These are phyloP conservation scores for Aspergillus sp. DNA, from an alignment of 2,329 filamentous ascomycete genomes.

Conservation along the genomic window DNA sequence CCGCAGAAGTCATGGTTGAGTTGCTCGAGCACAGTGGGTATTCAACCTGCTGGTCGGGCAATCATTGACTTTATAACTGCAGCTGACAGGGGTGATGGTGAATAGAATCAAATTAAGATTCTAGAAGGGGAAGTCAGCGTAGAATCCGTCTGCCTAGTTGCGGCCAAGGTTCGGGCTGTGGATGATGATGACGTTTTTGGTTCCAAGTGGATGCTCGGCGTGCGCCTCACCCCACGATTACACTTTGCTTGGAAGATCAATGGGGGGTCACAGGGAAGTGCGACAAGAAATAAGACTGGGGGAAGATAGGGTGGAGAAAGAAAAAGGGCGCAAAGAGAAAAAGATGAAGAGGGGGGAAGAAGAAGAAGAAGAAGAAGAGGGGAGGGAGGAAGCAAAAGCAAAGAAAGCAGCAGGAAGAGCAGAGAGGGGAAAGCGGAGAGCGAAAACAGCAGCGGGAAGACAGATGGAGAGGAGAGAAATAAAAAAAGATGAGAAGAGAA, in stretches of 20 bases:
- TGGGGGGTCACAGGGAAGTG: background rate
- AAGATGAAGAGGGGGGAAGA: background rate
- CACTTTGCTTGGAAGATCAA: background rate
- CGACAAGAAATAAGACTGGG: background rate
- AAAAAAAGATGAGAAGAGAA: background rate
- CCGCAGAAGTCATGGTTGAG: conserved; percentile 3
- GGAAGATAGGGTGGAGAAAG: background rate
- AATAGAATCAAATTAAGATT: background rate
- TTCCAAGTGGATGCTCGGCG: conserved; percentile 9
- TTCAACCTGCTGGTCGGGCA: background rate
- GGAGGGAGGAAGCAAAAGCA: background rate
- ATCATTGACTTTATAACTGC: conserved; percentile 11
- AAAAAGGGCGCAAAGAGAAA: background rate
- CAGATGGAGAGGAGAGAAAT: background rate
- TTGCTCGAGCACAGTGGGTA: background rate
- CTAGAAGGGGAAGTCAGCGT: background rate
- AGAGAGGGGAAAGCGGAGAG: background rate
- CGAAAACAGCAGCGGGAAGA: background rate
- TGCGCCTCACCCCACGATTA: background rate
- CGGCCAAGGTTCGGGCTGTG: conserved; percentile 7
- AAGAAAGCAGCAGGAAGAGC: background rate
- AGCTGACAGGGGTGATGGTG: background rate
- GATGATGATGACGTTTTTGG: conserved; percentile 26
- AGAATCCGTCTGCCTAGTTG: conserved; percentile 37
- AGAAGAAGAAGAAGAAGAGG: background rate